Conservation (phyloP, 225 moss, liverwort and hornwort genomes). For the Sphagnum tenellum region DNA sequence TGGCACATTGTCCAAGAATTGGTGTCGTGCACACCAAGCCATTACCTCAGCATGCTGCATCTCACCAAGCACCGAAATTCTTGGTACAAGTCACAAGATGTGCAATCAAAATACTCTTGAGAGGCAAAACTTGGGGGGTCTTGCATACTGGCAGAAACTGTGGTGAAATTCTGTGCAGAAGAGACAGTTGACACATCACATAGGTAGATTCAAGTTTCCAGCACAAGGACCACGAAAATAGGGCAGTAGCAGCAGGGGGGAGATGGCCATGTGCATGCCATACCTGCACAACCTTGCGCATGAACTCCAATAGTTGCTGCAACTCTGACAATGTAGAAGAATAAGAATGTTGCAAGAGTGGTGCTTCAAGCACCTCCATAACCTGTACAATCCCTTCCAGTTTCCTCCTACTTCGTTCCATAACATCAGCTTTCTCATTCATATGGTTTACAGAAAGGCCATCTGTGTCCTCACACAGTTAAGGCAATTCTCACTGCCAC, state of each 20-base stretch:
- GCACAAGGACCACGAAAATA: no score
- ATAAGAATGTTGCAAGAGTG: constrained; percentile 59
- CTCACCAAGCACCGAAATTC: no score
- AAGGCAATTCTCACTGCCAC: constrained; percentile 3
- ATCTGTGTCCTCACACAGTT: constrained; percentile 44
- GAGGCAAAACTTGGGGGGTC: no score
- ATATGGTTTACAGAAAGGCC: constrained; percentile 64
- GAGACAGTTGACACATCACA: no score
- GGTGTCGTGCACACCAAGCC: constrained; percentile 88
- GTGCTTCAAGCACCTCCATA: constrained; percentile 85
- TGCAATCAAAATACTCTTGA: no score
- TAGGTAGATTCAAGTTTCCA: no score
- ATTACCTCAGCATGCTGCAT: constrained; percentile 95
- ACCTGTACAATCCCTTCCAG: constrained; percentile 72
- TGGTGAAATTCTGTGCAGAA: no score
- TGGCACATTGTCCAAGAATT: constrained; percentile 57
- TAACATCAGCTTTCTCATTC: constrained; percentile 52
- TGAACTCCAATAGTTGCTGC: constrained; percentile 66
- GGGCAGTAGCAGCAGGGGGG: no score
- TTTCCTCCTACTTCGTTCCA: constrained; percentile 67
- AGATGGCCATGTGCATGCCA: no score
- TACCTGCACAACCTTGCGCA: constrained; percentile 85
- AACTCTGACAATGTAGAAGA: constrained; percentile 73
- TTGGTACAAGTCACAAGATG: no score
- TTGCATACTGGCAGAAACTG: no score